Conservation (phyloP, 2,329 filamentous ascomycete genomes). For the Aspergillus brunneoviolaceus region DNA sequence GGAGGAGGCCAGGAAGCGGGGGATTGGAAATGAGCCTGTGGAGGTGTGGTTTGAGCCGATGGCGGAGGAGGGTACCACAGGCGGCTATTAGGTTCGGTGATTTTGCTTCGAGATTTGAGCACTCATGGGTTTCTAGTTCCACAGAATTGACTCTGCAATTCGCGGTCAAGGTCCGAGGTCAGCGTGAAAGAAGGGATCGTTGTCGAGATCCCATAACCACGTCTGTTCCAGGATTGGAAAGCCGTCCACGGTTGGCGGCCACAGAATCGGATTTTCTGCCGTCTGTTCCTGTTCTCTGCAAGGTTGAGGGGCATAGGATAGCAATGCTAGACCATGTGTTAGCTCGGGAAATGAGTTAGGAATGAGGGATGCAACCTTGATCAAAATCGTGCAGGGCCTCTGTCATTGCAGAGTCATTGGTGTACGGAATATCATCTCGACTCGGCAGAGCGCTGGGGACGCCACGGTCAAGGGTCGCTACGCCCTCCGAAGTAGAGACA, state of each 20-base stretch:
- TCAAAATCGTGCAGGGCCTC: conserved; percentile 23
- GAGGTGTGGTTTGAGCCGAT: conserved; percentile 26
- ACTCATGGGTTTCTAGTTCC: neutral
- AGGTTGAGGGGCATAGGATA: neutral
- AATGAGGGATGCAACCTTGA: conserved; percentile 12
- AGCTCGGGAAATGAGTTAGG: neutral
- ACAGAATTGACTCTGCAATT: no score
- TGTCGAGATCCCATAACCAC: conserved; percentile 26
- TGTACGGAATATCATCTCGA: conserved; percentile 8
- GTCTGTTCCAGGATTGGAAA: conserved; percentile 20
- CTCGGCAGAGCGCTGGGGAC: neutral
- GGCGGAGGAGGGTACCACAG: conserved; percentile 11
- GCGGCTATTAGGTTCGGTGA: conserved; percentile 14
- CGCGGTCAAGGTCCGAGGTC: neutral
- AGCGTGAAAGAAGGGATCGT: neutral
- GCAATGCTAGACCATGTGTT: conserved; percentile 2
- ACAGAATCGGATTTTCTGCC: conserved; percentile 1
- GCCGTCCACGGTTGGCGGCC: conserved; percentile 8
- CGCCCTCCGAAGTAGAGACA: neutral
- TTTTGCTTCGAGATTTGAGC: no score
- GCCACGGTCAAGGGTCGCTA: no score
- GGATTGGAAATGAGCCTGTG: conserved; percentile 43
- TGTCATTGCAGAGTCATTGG: conserved; percentile 18
- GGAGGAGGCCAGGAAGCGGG: conserved; percentile 53
- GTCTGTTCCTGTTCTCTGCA: neutral